Percentiles rank a stretch among this genome's conserved stretches.
Evolutionary conservation across 352 stramenopile species (phyloP).

Genomic region (Phytophthora sansomeana): DNA sequence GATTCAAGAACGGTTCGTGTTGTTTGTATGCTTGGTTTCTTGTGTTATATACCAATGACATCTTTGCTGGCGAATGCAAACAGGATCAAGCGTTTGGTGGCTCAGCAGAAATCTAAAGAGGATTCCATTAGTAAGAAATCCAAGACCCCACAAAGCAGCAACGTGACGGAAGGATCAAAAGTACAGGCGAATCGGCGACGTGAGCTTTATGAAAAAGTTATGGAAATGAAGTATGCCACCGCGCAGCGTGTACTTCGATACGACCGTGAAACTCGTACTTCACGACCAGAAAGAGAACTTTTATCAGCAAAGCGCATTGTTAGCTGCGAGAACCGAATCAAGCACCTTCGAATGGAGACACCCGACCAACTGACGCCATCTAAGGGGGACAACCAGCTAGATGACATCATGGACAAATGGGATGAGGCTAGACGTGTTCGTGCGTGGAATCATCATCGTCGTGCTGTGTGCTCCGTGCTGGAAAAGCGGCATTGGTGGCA

Average conservation of each 20-base stretch:
- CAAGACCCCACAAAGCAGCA: constrained; percentile 3
- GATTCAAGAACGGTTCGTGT: constrained; percentile 45
- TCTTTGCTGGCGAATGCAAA: neutral
- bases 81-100: constrained; percentile 36
- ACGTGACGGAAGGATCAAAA: neutral
- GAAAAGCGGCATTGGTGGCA: constrained; percentile 58
- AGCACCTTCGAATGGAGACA: constrained; percentile 38
- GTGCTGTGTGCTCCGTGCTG: constrained; percentile 41
- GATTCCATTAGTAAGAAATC: constrained; percentile 8
- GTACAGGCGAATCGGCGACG: constrained; percentile 30
- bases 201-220: constrained; percentile 56
- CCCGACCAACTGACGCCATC: constrained; percentile 21
- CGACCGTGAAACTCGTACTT: constrained; percentile 17
- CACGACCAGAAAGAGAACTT: constrained; percentile 24
- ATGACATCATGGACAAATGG: constrained; percentile 26
- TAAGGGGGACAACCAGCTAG: constrained; percentile 14
- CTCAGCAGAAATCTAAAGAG: constrained; percentile 29
- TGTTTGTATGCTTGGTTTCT: neutral
- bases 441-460: constrained; percentile 53
- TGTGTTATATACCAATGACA: neutral
- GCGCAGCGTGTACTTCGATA: constrained; percentile 30
- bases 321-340: constrained; percentile 58
- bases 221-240: constrained; percentile 40
- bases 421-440: constrained; percentile 25
- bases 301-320: constrained; percentile 32